Evolutionary conservation across 495 filamentous ascomycete species (phyloP).

Genomic region (Xylaria sp.): DNA sequence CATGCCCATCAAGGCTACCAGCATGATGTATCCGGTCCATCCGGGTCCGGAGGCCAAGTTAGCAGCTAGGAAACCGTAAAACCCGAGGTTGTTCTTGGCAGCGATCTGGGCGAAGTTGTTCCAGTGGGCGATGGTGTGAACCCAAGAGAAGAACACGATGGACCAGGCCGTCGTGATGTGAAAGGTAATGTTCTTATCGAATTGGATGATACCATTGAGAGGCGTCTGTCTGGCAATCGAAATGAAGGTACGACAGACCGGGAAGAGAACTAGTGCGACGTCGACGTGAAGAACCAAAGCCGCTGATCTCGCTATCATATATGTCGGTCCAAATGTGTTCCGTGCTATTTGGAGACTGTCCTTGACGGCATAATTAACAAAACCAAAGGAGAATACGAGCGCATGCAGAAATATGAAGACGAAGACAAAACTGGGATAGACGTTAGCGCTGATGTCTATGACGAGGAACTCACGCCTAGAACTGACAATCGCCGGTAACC

Average conservation of each 20-base stretch:
- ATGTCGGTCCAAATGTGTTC: conserved; percentile 71
- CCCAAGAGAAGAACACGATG: conserved; percentile 80
- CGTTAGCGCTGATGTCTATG: conserved; percentile 33
- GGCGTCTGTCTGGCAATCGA: conserved; percentile 76
- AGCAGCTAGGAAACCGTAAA: conserved; percentile 72
- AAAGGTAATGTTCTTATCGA: conserved; percentile 84
- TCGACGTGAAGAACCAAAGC: conserved; percentile 78
- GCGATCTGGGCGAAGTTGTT: conserved; percentile 80
- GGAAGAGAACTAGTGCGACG: conserved; percentile 75
- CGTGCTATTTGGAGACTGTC: conserved; percentile 69
- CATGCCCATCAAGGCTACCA: conserved; percentile 71
- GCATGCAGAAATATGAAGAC: conserved; percentile 70
- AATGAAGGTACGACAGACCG: conserved; percentile 80
- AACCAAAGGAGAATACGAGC: conserved; percentile 74
- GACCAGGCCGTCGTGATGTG: conserved; percentile 83
- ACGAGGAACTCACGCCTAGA: conserved; percentile 30
- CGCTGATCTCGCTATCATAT: conserved; percentile 72
- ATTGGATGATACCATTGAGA: conserved; percentile 78
- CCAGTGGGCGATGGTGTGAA: conserved; percentile 82
- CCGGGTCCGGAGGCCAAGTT: conserved; percentile 78
- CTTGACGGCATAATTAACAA: conserved; percentile 77
- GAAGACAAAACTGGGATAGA: conserved; percentile 66
- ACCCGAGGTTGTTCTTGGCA: conserved; percentile 71
- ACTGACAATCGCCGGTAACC: conserved; percentile 75
- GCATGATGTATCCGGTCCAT: conserved; percentile 82